Evolutionary conservation across 179 eudicot species (phyloP), one percentile per base, ranked within the genome.

Genomic region (Spinacia oleracea): DNA sequence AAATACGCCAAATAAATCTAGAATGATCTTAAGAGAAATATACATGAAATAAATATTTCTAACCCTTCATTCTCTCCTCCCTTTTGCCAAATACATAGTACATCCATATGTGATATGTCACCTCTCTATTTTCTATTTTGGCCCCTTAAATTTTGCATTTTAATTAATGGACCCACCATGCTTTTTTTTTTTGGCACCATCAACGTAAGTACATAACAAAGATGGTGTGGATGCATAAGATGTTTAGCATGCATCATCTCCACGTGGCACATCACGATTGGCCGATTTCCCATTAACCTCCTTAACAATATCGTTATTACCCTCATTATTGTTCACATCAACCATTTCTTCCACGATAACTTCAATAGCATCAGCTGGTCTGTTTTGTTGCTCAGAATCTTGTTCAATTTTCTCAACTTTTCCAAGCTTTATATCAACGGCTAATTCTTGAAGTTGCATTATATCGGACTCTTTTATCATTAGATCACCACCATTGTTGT

Each of bases 401-500:
- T 27, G 77, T 25, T 79, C 82, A 27, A 70, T 51, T 66, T 79
- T 79, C 42, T 82, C 85, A 3, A 78, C 74, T 21, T 78, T 69
- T 14, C 77, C 78, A 16, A 77, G 81, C 73, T 77, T 80, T 63
- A 83, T 80, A 2, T 84, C 84, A 23, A 79, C 76, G 1, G 83
- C 73, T 31, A 79, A 35, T 10, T 81, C 84, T 78, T 78, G 80
- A 20, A 79, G 80, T 63, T 81, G 77, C 80, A 74, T 72, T 12
- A 74, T 25, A 43, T 80, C 31, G 45, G 29, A 59, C 5, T 81
- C 78, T 50, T 68, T 81, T 3, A 64, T 72, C 40, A 48, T 70
- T 18, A 77, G 50, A 31, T 72, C 76, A 1, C 35, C 38, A 48
- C 40, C 40, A 38, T 46, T 31, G 2, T 1, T 42, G 4, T 25